Evolutionary conservation across 2,329 filamentous ascomycete genomes (phyloP).

Genomic region (Monosporascus sp.): DNA sequence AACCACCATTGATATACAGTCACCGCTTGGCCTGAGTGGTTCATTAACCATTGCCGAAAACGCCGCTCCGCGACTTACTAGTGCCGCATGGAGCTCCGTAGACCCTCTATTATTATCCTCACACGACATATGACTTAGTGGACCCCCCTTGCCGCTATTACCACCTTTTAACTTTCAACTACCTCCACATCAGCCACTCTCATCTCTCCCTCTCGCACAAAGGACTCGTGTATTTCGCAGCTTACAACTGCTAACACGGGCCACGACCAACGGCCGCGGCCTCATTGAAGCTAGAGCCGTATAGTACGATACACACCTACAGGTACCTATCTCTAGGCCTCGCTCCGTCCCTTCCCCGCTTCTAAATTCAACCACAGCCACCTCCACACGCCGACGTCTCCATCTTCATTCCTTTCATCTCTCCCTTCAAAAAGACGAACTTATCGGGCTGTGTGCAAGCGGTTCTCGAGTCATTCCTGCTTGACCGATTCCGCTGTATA

Average conservation of each 20-base stretch:
- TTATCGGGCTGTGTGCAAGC: too few species aligned
- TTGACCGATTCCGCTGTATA: background rate
- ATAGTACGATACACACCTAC: too few species aligned
- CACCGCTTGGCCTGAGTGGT: too few species aligned
- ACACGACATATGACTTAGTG: too few species aligned
- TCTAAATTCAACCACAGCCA: background rate
- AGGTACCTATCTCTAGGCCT: background rate
- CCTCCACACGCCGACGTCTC: background rate
- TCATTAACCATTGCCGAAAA: too few species aligned
- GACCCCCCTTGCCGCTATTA: background rate
- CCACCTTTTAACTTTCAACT: background rate
- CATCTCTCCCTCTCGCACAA: background rate
- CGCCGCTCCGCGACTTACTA: background rate
- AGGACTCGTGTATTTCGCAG: background rate
- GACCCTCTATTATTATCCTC: too few species aligned
- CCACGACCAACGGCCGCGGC: too few species aligned
- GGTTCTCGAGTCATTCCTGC: too few species aligned
- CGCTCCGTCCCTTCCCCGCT: background rate
- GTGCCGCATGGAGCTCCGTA: background rate
- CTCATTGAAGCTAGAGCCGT: background rate
- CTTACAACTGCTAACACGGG: background rate
- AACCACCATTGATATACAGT: too few species aligned
- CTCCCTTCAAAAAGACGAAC: background rate
- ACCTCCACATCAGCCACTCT: background rate
- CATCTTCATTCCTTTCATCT: background rate